Evolutionary conservation across 2,329 filamentous ascomycete genomes (phyloP), one percentile per base, ranked within the genome.

Genomic region (Cladosporium sp.): DNA sequence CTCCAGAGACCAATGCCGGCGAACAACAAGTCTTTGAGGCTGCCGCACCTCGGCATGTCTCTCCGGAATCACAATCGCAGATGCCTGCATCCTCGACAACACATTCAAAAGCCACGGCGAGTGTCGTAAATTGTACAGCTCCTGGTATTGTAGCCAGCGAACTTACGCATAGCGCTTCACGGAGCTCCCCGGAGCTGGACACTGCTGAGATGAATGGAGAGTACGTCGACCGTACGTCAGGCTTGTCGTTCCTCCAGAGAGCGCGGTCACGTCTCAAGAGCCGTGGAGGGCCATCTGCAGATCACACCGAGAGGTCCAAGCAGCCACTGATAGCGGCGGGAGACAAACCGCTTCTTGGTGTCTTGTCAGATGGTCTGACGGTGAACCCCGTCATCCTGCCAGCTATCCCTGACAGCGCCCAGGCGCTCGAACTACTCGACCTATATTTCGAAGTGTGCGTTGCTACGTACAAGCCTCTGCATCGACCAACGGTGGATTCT

Each of bases 191-290:
- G 1, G 83, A 81, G 59, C 78, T 79, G 4, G 79, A 77, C 5
- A 78, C 80, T 24, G 80, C 83, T 1, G 83, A 85, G 67, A 81
- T 85, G 12, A 81, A 84, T 68, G 84, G 83, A 1, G 84, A 87
- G 61, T 84, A 85, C 68, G 78, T 85, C n/a, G 85, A 85, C 11
- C 81, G 82, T 15, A 83, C 85, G 4, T 81, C 85, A 73, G 73
- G 82, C 52, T 74, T 84, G 71, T 79, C 85, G 70, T 82, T 89
- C 78, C 77, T 92, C 80, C 70, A 90, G 76, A 87, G 89, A 82
- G 80, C 89, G 83, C 81, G 90, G 88, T 75, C 90, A 82, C 78
- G 89, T 82, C 65, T 92, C 72, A 68, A 88, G 81, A 80, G 79
- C 49, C 76, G 69, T 21, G 76, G 75, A 0, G 73, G 74, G 3